phyloP scores from a whole-genome alignment of 352 stramenopile genomes.

The Plasmopara viticola region DNA sequence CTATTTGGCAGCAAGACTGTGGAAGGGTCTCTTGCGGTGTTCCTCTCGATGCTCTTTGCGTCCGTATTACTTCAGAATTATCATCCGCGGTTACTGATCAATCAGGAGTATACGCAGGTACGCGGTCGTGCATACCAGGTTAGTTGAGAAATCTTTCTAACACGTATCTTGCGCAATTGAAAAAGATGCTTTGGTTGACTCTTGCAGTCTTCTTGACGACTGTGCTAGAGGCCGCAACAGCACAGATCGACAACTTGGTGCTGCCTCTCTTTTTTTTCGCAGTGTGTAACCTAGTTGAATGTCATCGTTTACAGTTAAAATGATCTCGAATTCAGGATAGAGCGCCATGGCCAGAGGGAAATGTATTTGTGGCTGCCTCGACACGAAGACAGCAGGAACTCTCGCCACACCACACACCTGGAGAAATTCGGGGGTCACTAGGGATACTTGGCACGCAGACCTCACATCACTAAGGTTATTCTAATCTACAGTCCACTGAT shows the following conservation, averaged over 20 bases:
- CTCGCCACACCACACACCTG: no score
- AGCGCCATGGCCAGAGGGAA: no score
- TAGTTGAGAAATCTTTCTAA: not conserved
- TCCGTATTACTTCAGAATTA: constrained; percentile 51
- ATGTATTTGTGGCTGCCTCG: no score
- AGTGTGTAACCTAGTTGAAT: constrained; percentile 45
- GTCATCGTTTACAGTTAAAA: constrained; percentile 11
- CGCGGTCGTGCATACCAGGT: not conserved
- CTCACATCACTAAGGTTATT: no score
- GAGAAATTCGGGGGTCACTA: no score
- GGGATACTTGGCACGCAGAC: no score
- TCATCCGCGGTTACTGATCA: constrained; percentile 9
- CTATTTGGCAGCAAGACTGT: constrained; percentile 60
- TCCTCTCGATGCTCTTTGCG: constrained; percentile 47
- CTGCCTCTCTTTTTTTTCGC: constrained; percentile 65
- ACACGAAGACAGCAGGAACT: no score
- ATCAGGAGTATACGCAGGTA: constrained; percentile 36
- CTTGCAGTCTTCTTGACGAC: constrained; percentile 42
- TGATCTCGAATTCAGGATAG: no score
- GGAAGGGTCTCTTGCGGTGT: constrained; percentile 53
- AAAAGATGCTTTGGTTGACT: constrained; percentile 10
- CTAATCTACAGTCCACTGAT: no score
- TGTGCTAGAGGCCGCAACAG: constrained; percentile 56
- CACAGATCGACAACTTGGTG: constrained; percentile 82
- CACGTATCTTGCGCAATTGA: not conserved